phyloP scores from a whole-genome alignment of 1,284 basidiomycete genomes.

The Ustilago loliicola region DNA sequence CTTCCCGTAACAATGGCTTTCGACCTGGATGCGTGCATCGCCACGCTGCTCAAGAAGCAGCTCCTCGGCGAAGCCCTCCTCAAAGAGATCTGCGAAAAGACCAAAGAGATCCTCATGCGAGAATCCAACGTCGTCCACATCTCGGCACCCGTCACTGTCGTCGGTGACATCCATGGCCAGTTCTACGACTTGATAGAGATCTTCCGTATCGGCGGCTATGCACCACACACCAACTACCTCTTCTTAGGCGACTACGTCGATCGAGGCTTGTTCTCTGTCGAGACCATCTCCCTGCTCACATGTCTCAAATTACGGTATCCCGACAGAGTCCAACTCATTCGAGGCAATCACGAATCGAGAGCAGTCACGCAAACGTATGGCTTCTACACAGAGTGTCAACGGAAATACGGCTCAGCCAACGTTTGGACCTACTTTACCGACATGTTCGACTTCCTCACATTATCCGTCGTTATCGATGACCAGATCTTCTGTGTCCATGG shows the following conservation, averaged over 20 bases:
- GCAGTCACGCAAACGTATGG: conserved; percentile 99
- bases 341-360: conserved; percentile 97
- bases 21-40: conserved; percentile 70
- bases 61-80: conserved; percentile 68
- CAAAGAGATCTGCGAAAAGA: conserved; percentile 70
- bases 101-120: conserved; percentile 85
- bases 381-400: conserved; percentile 97
- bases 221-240: conserved; percentile 96
- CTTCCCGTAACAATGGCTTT: conserved; percentile 58
- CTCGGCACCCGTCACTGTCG: conserved; percentile 96
- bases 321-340: conserved; percentile 93
- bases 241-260: conserved; percentile 92
- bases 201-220: conserved; percentile 96
- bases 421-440: conserved; percentile 99
- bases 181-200: conserved; percentile 99
- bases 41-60: conserved; percentile 68
- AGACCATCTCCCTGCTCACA: conserved; percentile 96
- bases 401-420: conserved; percentile 90
- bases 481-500: conserved; percentile 99
- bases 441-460: conserved; percentile 99
- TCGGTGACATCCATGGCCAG: conserved; percentile 97
- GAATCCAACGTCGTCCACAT: conserved; percentile 99
- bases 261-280: conserved; percentile 95
- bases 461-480: conserved; percentile 98
- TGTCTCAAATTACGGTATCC: conserved; percentile 98